Evolutionary conservation across 257 asterid species (phyloP).

Genomic region (Petunia secreta): DNA sequence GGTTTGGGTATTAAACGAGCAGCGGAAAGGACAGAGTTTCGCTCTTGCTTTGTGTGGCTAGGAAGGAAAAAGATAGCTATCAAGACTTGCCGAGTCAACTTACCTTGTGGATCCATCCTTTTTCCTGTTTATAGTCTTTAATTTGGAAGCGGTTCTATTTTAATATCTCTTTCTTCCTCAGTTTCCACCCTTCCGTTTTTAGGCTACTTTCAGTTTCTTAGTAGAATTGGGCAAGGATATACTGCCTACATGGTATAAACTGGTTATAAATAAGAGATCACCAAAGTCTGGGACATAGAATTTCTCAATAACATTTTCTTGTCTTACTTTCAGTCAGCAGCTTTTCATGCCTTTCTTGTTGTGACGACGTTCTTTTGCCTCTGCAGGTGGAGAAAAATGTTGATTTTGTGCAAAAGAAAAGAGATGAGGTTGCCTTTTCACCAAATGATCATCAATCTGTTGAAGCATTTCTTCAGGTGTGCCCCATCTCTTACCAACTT

Average conservation of each 20-base stretch:
- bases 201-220: conserved; percentile 1
- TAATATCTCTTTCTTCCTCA: conserved; percentile 19
- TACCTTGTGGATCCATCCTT: not conserved
- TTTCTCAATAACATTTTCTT: conserved; percentile 10
- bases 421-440: conserved; percentile 84
- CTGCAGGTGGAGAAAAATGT: conserved; percentile 85
- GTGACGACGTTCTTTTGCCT: conserved; percentile 20
- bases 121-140: not conserved
- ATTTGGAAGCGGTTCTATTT: conserved; percentile 1
- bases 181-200: not conserved
- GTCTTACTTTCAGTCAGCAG: not conserved
- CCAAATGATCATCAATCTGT: conserved; percentile 83
- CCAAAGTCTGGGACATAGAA: not conserved
- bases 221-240: not conserved
- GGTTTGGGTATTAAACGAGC: not conserved
- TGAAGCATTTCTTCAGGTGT: conserved; percentile 90
- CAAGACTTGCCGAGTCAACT: conserved; percentile 1
- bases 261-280: not conserved
- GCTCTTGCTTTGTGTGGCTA: conserved; percentile 11
- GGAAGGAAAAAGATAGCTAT: conserved; percentile 18
- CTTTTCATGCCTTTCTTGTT: conserved; percentile 12
- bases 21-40: conserved; percentile 10
- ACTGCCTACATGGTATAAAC: not conserved
- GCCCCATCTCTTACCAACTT: conserved; percentile 26
- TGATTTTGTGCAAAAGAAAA: conserved; percentile 77